Evolutionary conservation across 1,284 basidiomycete species (phyloP).

Genomic region (Earliella scabrosa): DNA sequence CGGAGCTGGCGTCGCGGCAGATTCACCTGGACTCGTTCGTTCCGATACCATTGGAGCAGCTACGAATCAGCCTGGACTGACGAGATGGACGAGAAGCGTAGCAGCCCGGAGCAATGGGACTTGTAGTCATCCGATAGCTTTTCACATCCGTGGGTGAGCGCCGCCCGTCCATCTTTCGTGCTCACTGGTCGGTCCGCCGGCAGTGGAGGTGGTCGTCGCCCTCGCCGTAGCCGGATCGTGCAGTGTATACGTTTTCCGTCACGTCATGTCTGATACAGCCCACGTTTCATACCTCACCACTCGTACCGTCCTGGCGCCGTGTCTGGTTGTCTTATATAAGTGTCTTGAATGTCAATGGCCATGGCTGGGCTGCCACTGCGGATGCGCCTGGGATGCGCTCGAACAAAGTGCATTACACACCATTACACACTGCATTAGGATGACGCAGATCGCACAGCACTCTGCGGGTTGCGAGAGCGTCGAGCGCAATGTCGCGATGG

Average conservation of each 20-base stretch:
- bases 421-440: no score
- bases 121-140: slow-evolving; percentile 10
- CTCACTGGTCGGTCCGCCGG: neutral
- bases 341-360: slow-evolving; percentile 30
- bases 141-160: slow-evolving; percentile 7
- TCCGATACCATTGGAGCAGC: slow-evolving; percentile 92
- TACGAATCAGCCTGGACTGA: slow-evolving; percentile 91
- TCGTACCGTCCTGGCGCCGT: slow-evolving; percentile 15
- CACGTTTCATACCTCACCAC: slow-evolving; percentile 4
- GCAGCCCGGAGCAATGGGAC: slow-evolving; percentile 21
- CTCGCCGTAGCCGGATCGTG: neutral
- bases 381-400: no score
- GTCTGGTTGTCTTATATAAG: slow-evolving; percentile 26
- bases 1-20: slow-evolving; percentile 83
- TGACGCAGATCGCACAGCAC: no score
- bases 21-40: slow-evolving; percentile 92
- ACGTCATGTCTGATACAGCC: slow-evolving; percentile 12
- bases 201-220: neutral
- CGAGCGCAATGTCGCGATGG: slow-evolving; percentile 7
- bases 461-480: neutral
- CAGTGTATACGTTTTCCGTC: neutral
- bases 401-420: no score
- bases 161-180: slow-evolving; percentile 1
- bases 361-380: slow-evolving; percentile 19
- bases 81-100: slow-evolving; percentile 19